Evolutionary conservation across 306 rosid species (phyloP).

Genomic region (Notholithocarpus densiflorus): DNA sequence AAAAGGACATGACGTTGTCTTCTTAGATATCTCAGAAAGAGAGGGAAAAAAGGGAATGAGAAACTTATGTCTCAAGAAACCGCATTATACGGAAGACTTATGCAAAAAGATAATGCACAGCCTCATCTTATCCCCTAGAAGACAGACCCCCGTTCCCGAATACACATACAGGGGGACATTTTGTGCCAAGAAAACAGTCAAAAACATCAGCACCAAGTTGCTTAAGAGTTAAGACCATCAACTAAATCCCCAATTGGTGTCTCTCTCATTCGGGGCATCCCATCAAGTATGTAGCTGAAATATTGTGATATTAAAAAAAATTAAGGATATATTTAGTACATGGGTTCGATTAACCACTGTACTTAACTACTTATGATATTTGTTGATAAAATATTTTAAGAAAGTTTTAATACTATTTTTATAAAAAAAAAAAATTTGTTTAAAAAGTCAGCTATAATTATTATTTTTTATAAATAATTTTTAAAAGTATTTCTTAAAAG

Average conservation of each 20-base stretch:
- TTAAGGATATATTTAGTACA: too few species aligned
- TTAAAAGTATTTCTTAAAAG: too few species aligned
- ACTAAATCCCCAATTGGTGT: constrained; percentile 95
- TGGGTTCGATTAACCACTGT: too few species aligned
- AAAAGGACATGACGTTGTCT: not conserved
- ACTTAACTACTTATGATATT: too few species aligned
- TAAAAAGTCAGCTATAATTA: too few species aligned
- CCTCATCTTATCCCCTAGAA: constrained; percentile 90
- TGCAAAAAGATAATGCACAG: not conserved
- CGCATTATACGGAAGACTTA: too few species aligned
- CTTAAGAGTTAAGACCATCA: constrained; percentile 79
- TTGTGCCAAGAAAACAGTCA: constrained; percentile 85
- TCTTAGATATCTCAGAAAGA: not conserved
- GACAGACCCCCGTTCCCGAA: constrained; percentile 94
- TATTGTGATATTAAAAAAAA: not conserved
- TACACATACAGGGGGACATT: constrained; percentile 88
- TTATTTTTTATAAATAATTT: too few species aligned
- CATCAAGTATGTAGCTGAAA: constrained; percentile 87
- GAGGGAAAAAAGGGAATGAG: not conserved
- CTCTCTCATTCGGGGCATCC: constrained; percentile 98
- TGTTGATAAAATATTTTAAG: too few species aligned
- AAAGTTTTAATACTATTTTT: too few species aligned
- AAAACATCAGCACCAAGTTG: constrained; percentile 95
- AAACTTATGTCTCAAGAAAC: not conserved
- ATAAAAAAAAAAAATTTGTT: too few species aligned